These are phyloP conservation scores for Lojkania enalia DNA, from an alignment of 2,329 filamentous ascomycete species.

Conservation along the genomic window DNA sequence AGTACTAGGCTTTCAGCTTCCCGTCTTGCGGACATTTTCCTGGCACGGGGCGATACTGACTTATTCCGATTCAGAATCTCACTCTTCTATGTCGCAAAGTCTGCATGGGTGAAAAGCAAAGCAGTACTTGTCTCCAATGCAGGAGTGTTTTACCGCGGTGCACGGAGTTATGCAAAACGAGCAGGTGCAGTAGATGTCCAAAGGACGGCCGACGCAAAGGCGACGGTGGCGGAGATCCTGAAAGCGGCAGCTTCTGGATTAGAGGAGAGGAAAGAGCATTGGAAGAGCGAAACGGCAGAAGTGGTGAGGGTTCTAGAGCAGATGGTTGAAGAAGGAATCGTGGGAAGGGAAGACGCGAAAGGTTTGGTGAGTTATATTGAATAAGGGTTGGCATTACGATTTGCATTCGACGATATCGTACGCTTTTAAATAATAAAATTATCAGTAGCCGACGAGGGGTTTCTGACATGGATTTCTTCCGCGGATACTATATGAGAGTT, in stretches of 20 bases:
- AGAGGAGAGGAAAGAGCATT: constrained; percentile 43
- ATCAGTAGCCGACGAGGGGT: too few species aligned
- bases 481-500: too few species aligned
- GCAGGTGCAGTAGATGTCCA: constrained; percentile 43
- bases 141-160: constrained; percentile 46
- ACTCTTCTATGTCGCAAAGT: constrained; percentile 23
- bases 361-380: constrained; percentile 13
- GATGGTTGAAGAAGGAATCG: constrained; percentile 57
- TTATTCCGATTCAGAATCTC: constrained; percentile 40
- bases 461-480: too few species aligned
- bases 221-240: constrained; percentile 53
- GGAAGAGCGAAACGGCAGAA: constrained; percentile 46
- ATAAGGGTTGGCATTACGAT: background rate
- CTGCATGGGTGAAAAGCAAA: constrained; percentile 37
- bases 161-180: constrained; percentile 36
- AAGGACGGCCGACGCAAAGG: constrained; percentile 52
- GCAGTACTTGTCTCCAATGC: constrained; percentile 39
- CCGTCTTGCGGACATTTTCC: constrained; percentile 35
- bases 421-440: too few species aligned
- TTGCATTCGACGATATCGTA: too few species aligned
- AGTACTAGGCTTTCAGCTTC: constrained; percentile 23
- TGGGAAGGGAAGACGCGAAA: constrained; percentile 37
- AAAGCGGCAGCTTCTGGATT: constrained; percentile 41
- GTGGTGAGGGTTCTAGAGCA: constrained; percentile 52
- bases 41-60: constrained; percentile 39